Evolutionary conservation across 495 filamentous ascomycete genomes (phyloP).

Genomic region (Elasticomyces elasticus): DNA sequence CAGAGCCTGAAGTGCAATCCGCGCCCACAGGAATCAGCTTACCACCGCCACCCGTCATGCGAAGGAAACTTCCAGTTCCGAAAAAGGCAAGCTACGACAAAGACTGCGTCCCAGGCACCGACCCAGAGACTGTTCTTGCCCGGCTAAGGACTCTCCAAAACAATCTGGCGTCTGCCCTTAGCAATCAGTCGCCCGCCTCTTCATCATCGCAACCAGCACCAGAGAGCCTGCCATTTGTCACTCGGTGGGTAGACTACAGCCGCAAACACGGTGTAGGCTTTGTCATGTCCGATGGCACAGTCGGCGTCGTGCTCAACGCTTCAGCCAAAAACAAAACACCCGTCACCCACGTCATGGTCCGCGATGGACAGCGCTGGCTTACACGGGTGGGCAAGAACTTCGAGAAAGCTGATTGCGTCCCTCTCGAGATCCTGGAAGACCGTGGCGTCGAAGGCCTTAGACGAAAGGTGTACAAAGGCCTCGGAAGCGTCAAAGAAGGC

Average conservation of each 20-base stretch:
- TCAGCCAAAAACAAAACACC: slow-evolving; percentile 17
- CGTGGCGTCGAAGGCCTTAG: slow-evolving; percentile 52
- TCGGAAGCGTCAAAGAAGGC: slow-evolving; percentile 20
- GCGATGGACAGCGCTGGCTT: slow-evolving; percentile 43
- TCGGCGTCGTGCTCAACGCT: slow-evolving; percentile 30
- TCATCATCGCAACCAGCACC: slow-evolving; percentile 4
- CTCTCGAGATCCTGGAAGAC: slow-evolving; percentile 77
- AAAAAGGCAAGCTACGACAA: slow-evolving; percentile 9
- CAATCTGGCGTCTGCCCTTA: slow-evolving; percentile 29
- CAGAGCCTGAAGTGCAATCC: slow-evolving; percentile 9
- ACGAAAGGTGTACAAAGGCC: slow-evolving; percentile 22
- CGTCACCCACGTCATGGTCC: slow-evolving; percentile 28
- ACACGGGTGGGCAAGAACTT: slow-evolving; percentile 45
- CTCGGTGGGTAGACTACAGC: slow-evolving; percentile 36
- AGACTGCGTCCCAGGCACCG: slow-evolving; percentile 19
- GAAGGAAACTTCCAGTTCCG: slow-evolving; percentile 11
- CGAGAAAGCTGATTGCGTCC: slow-evolving; percentile 51
- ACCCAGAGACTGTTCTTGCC: slow-evolving; percentile 27
- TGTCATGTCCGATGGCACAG: slow-evolving; percentile 32
- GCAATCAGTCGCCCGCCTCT: slow-evolving; percentile 8
- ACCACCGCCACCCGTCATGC: slow-evolving; percentile 7
- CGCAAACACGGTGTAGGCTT: slow-evolving; percentile 34
- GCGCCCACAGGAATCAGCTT: slow-evolving; percentile 1
- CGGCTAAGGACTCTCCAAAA: slow-evolving; percentile 27
- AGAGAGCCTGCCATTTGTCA: slow-evolving; percentile 29